phyloP scores from a whole-genome alignment of 805 yeast genomes.

The Hanseniaspora valbyensis region DNA sequence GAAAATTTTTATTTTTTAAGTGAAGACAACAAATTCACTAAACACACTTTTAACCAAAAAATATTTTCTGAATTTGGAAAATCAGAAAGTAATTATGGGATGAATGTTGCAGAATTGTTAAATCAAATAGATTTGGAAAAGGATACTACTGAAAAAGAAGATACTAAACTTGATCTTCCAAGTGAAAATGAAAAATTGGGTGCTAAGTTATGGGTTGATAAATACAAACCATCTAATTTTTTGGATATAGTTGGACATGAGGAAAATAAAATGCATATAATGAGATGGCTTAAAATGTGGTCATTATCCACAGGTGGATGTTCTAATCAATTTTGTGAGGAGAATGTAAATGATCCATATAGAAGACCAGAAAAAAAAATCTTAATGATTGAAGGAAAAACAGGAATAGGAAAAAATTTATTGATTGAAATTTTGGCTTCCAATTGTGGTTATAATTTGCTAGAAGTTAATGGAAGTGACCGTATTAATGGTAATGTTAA shows the following conservation, averaged over 20 bases:
- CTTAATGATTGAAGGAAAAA: constrained; percentile 76
- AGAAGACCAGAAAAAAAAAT: constrained; percentile 53
- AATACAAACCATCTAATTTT: constrained; percentile 55
- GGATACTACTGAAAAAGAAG: neutral
- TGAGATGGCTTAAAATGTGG: constrained; percentile 63
- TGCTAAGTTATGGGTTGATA: constrained; percentile 42
- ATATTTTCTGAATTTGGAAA: constrained; percentile 18
- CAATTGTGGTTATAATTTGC: constrained; percentile 67
- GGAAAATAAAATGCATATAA: constrained; percentile 43
- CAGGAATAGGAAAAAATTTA: constrained; percentile 88
- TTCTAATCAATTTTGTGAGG: constrained; percentile 14
- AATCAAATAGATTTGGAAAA: constrained; percentile 27
- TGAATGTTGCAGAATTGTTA: constrained; percentile 31
- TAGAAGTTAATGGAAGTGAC: constrained; percentile 81
- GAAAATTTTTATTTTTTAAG: too few species aligned
- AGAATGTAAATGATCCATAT: constrained; percentile 35
- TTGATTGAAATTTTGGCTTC: constrained; percentile 74
- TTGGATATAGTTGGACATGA: constrained; percentile 63
- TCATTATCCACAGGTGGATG: constrained; percentile 15
- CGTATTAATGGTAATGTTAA: constrained; percentile 54
- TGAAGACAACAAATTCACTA: constrained; percentile 5
- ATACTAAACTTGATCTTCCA: neutral
- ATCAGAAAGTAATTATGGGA: constrained; percentile 31
- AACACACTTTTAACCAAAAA: constrained; percentile 4
- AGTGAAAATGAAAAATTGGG: constrained; percentile 13